Evolutionary conservation across 1,139 yeast genomes (phyloP).

Genomic region (Saccharomyces hybrid): DNA sequence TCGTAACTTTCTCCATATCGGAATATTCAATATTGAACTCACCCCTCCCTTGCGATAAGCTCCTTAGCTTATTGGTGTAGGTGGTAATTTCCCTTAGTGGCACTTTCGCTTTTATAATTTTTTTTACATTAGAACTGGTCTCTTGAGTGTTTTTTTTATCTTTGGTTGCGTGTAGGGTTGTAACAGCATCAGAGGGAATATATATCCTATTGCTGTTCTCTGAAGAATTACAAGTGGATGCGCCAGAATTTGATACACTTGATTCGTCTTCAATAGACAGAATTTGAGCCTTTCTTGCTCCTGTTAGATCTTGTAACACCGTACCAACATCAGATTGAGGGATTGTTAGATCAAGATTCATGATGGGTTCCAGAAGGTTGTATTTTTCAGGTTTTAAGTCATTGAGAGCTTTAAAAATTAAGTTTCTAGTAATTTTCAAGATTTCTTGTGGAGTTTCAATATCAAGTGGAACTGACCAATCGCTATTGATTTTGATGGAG

Average conservation of each 20-base stretch:
- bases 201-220: slow-evolving; percentile 39
- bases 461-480: slow-evolving; percentile 27
- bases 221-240: slow-evolving; percentile 3
- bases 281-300: slow-evolving; percentile 64
- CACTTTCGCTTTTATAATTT: slow-evolving; percentile 63
- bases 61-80: slow-evolving; percentile 65
- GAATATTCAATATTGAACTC: slow-evolving; percentile 69
- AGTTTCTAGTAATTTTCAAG: slow-evolving; percentile 17
- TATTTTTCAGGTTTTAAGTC: slow-evolving; percentile 27
- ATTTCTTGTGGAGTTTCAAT: slow-evolving; percentile 19
- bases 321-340: slow-evolving; percentile 69
- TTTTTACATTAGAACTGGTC: slow-evolving; percentile 31
- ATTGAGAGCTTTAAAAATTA: slow-evolving; percentile 12
- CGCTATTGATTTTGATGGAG: slow-evolving; percentile 20
- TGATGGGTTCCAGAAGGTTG: slow-evolving; percentile 74
- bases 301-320: slow-evolving; percentile 73
- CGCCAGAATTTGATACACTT: neutral
- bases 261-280: slow-evolving; percentile 51
- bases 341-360: slow-evolving; percentile 67
- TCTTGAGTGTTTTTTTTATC: slow-evolving; percentile 6
- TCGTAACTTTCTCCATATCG: slow-evolving; percentile 59
- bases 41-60: slow-evolving; percentile 86
- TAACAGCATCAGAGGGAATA: slow-evolving; percentile 46
- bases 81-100: slow-evolving; percentile 91
- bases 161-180: slow-evolving; percentile 31